phyloP scores from a whole-genome alignment of 768 basidiomycete species.

The Lanmaoa pseudosensibilis region DNA sequence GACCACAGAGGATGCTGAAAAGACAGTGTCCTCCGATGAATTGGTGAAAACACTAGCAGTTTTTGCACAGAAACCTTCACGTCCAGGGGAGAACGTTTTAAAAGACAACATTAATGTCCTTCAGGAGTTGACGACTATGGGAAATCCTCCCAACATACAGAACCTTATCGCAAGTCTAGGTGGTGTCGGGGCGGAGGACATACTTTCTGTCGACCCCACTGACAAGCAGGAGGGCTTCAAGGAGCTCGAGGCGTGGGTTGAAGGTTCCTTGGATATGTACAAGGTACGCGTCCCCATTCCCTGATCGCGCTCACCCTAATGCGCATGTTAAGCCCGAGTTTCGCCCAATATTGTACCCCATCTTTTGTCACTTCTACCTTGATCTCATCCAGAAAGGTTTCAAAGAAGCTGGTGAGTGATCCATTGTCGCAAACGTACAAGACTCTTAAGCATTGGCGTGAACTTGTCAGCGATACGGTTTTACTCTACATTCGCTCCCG shows the following conservation, averaged over 20 bases:
- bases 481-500: slow-evolving; percentile 65
- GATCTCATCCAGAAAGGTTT: slow-evolving; percentile 91
- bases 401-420: slow-evolving; percentile 77
- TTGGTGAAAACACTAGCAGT: slow-evolving; percentile 60
- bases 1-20: slow-evolving; percentile 36
- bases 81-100: slow-evolving; percentile 67
- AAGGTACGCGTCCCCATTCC: slow-evolving; percentile 48
- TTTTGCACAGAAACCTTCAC: slow-evolving; percentile 65
- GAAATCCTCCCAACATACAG: slow-evolving; percentile 71
- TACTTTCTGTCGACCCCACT: slow-evolving; percentile 76
- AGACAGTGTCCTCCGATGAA: slow-evolving; percentile 48
- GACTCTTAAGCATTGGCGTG: slow-evolving; percentile 10
- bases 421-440: background rate
- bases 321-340: slow-evolving; percentile 74
- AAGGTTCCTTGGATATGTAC: slow-evolving; percentile 90
- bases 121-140: slow-evolving; percentile 66
- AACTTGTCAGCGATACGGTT: slow-evolving; percentile 65
- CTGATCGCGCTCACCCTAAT: slow-evolving; percentile 9
- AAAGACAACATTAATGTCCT: slow-evolving; percentile 66
- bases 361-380: slow-evolving; percentile 96
- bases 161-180: slow-evolving; percentile 75
- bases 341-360: slow-evolving; percentile 88
- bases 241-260: slow-evolving; percentile 86
- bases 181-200: slow-evolving; percentile 79
- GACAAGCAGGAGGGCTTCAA: slow-evolving; percentile 85